Percentiles rank a stretch among this genome's conserved stretches.
Conservation (phyloP, 306 rosid species). For the Fragaria ananassa region DNA sequence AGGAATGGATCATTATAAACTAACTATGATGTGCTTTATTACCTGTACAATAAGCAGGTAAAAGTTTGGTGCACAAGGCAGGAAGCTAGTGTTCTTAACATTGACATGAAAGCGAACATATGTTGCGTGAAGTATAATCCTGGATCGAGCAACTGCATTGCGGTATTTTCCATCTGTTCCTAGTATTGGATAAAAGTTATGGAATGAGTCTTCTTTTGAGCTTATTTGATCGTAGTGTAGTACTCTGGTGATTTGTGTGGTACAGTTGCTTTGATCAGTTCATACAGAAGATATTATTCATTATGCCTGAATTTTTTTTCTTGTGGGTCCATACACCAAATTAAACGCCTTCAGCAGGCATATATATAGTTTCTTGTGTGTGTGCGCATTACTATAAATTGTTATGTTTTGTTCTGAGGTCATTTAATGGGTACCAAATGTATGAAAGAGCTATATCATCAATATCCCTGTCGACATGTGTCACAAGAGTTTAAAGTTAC, state of each 20-base stretch:
- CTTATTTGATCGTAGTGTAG: constrained; percentile 8
- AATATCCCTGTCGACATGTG: background rate
- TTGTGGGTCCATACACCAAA: background rate
- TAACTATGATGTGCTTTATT: constrained; percentile 13
- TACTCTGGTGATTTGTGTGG: constrained; percentile 10
- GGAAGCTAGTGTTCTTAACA: constrained; percentile 85
- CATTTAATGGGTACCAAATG: background rate
- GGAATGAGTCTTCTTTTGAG: constrained; percentile 14
- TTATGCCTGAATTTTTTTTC: constrained; percentile 11
- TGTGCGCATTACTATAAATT: background rate
- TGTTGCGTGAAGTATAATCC: constrained; percentile 97
- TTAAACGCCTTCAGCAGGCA: constrained; percentile 4
- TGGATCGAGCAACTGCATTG: constrained; percentile 84
- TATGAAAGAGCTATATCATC: background rate
- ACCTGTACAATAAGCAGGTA: constrained; percentile 52
- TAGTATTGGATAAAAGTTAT: constrained; percentile 20
- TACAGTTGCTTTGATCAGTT: background rate
- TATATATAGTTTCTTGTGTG: background rate
- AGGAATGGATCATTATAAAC: background rate
- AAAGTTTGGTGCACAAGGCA: constrained; percentile 95
- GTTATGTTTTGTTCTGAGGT: background rate
- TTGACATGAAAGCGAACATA: constrained; percentile 99
- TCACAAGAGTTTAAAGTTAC: background rate
- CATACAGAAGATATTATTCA: background rate
- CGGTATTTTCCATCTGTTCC: constrained; percentile 52